These are phyloP conservation scores for Sporothrix pseudoabietina DNA, from an alignment of 2,329 filamentous ascomycete species.

Conservation along the genomic window DNA sequence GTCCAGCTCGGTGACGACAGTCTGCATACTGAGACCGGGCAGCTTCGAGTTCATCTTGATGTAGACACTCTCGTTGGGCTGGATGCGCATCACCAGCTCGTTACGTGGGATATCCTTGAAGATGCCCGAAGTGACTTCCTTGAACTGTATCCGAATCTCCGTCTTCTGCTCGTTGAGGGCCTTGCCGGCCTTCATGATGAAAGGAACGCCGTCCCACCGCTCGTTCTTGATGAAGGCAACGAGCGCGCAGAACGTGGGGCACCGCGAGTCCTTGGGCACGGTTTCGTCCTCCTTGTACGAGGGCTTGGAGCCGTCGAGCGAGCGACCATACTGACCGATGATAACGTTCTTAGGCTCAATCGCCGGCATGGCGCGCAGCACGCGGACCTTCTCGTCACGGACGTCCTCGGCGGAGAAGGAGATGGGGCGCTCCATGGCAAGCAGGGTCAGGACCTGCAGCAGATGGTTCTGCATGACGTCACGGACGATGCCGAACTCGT, in stretches of 20 bases:
- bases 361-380: constrained; percentile 86
- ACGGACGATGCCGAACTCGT: constrained; percentile 98
- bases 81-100: constrained; percentile 98
- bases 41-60: constrained; percentile 99
- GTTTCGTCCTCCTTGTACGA: constrained; percentile 99
- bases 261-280: constrained; percentile 93
- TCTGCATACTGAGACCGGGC: constrained; percentile 98
- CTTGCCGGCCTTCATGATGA: constrained; percentile 99
- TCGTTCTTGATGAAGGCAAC: constrained; percentile 99
- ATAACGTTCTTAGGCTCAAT: constrained; percentile 99
- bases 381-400: constrained; percentile 96
- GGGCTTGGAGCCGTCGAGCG: constrained; percentile 92
- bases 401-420: constrained; percentile 98
- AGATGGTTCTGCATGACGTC: constrained; percentile 99
- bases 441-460: constrained; percentile 90
- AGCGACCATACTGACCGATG: constrained; percentile 97
- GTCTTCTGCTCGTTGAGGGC: constrained; percentile 99
- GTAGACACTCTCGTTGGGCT: constrained; percentile 99
- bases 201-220: constrained; percentile 97
- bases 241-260: constrained; percentile 96
- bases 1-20: constrained; percentile 96
- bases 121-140: constrained; percentile 98
- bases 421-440: constrained; percentile 97
- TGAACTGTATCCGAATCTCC: constrained; percentile 98
- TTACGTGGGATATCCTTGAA: constrained; percentile 99